Percentiles rank a stretch among this genome's conserved stretches.
These are phyloP conservation scores for Evernia prunastri DNA, from an alignment of 495 filamentous ascomycete species.

Conservation along the genomic window DNA sequence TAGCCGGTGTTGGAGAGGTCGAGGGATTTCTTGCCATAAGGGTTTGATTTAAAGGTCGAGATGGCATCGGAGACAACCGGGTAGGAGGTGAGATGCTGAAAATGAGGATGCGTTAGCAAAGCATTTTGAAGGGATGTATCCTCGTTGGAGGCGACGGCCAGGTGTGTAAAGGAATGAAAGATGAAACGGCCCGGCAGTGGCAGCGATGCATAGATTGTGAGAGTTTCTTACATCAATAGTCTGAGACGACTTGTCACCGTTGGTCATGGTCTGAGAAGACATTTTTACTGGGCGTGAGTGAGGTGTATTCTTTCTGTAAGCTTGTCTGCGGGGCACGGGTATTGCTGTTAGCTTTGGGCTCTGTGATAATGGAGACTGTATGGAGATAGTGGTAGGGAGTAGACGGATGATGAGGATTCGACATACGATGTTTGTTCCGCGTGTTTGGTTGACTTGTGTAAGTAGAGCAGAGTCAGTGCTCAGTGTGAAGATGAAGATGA, in stretches of 20 bases:
- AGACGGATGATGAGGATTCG: background rate
- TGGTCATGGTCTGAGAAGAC: constrained; percentile 21
- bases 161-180: background rate
- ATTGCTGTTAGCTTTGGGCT: background rate
- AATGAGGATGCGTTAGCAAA: constrained; percentile 18
- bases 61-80: constrained; percentile 78
- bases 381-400: background rate
- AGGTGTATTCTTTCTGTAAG: background rate
- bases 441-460: background rate
- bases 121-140: background rate
- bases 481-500: background rate
- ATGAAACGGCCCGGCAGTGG: constrained; percentile 4
- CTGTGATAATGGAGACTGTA: background rate
- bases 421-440: background rate
- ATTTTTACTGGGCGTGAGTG: constrained; percentile 7
- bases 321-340: background rate
- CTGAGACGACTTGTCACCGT: constrained; percentile 16
- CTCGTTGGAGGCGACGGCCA: background rate
- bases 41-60: constrained; percentile 66
- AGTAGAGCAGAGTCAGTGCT: background rate
- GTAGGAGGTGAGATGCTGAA: constrained; percentile 76
- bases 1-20: constrained; percentile 64
- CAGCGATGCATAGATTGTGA: background rate
- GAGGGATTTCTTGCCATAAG: constrained; percentile 74
- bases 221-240: constrained; percentile 14